Conservation (phyloP, 2,329 filamentous ascomycete species). For the Arthrobotrys entomopaga region DNA sequence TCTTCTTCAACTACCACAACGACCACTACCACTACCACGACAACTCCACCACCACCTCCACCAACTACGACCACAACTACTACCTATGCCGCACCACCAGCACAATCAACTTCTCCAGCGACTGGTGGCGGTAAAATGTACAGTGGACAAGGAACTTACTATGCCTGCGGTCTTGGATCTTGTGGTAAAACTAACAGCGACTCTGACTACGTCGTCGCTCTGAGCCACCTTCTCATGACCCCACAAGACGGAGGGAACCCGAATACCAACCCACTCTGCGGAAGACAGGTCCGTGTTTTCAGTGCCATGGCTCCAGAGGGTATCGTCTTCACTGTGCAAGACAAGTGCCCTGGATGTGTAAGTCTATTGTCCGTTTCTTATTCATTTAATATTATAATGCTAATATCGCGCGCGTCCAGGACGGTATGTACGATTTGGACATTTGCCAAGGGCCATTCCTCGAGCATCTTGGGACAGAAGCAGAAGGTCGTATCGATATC, state of each 20-base stretch:
- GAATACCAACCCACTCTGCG: slow-evolving; percentile 45
- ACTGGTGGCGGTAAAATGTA: slow-evolving; percentile 22
- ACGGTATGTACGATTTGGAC: slow-evolving; percentile 27
- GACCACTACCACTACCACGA: slow-evolving; percentile 8
- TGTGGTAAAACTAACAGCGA: slow-evolving; percentile 38
- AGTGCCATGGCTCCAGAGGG: slow-evolving; percentile 49
- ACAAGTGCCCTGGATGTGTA: slow-evolving; percentile 55
- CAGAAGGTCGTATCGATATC: slow-evolving; percentile 42
- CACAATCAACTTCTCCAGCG: slow-evolving; percentile 19
- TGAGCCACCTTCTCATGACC: slow-evolving; percentile 38
- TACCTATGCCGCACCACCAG: not conserved
- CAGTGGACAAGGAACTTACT: slow-evolving; percentile 47
- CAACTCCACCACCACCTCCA: slow-evolving; percentile 18
- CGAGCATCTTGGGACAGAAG: slow-evolving; percentile 20
- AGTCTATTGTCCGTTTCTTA: slow-evolving; percentile 18
- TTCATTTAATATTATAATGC: not conserved
- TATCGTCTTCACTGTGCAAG: slow-evolving; percentile 37
- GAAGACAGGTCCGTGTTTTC: slow-evolving; percentile 42
- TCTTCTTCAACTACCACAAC: slow-evolving; percentile 4
- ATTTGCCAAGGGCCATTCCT: slow-evolving; percentile 38
- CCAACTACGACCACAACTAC: slow-evolving; percentile 25
- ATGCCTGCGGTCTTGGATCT: slow-evolving; percentile 49
- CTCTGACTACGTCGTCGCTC: slow-evolving; percentile 40
- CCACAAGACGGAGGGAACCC: slow-evolving; percentile 41
- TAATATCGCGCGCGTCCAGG: slow-evolving; percentile 22